Base-by-base conservation (phyloP, 2,329 filamentous ascomycete species). In the Curvularia verruculosa region DNA sequence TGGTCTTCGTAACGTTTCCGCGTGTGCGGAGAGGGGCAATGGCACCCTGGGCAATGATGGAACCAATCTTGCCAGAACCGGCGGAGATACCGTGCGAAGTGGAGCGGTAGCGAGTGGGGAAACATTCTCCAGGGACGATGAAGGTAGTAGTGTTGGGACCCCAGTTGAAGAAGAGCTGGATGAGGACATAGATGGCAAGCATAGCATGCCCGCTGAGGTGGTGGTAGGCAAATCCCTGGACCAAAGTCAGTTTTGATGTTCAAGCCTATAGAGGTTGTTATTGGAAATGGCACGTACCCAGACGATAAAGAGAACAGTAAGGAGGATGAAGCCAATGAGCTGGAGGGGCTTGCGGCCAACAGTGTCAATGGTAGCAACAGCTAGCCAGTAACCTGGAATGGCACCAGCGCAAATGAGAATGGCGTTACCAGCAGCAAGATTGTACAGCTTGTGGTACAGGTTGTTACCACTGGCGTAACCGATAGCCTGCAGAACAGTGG, bases 331-430 rank as follows among this genome's bases (percentile, higher is more conserved):
- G 24, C 73, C 73, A 21, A 68, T 61, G 8, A 75, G 64, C 43
- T 75, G 73, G 12, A 75, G 71, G 13, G 70, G 70, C 54, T 72
- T 71, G 50, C 73, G 89, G 55, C 90, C 90, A 21, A 92, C 71
- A 1, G 83, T 89, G 74, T 93, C 90, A 54, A 92, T 85, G 5
- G 85, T 75, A 7, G 68, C 70, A 7, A 75, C 70, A 1, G 72
- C 70, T 18, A 75, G 83, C 90, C 89, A 93, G 81, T 92, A 93
- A 19, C 90, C 90, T 0, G 90, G 90, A 26, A 93, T 90, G 50
- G 90, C 88, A 60, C 90, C 90, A 12, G 90, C 90, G 54, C 89
- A 85, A 65, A 92, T 86, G 52, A 93, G 84, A 68, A 93, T 91
- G 67, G 92, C 78, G 78, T 93, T 92, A 34, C 90, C 90, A 39